These are phyloP conservation scores for Erigeron philadelphicus DNA, from an alignment of 140 eudicot genomes.

Conservation along the genomic window DNA sequence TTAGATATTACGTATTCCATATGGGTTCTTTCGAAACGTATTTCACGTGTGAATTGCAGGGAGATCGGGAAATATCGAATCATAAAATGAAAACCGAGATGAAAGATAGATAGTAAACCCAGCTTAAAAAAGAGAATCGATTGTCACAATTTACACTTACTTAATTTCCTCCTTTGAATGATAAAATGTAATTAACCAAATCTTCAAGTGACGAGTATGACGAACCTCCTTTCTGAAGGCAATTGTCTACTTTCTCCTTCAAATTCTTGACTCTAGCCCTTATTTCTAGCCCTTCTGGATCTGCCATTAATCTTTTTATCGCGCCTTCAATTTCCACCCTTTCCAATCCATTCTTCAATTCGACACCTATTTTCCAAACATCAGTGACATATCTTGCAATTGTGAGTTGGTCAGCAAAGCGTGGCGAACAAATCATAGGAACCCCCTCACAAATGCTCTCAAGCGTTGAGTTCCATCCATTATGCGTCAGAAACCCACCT, in stretches of 20 bases:
- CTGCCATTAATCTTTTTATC: slow-evolving; percentile 18
- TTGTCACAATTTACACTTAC: too few species aligned
- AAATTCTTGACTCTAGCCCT: slow-evolving; percentile 12
- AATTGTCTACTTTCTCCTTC: slow-evolving; percentile 2
- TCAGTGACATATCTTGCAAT: slow-evolving; percentile 26
- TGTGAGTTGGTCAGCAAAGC: slow-evolving; percentile 22
- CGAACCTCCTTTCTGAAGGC: slow-evolving; percentile 29
- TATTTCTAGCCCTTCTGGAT: slow-evolving; percentile 24
- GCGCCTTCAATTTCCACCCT: slow-evolving; percentile 23
- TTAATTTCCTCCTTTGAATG: neutral
- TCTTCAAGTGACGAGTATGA: slow-evolving; percentile 24
- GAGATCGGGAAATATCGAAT: too few species aligned
- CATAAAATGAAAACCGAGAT: too few species aligned
- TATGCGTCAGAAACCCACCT: slow-evolving; percentile 26
- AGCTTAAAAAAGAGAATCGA: too few species aligned
- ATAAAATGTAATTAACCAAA: slow-evolving; percentile 15
- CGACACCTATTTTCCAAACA: slow-evolving; percentile 33
- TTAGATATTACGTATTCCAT: too few species aligned
- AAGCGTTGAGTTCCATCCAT: slow-evolving; percentile 32
- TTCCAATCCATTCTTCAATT: slow-evolving; percentile 22
- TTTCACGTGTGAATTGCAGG: too few species aligned
- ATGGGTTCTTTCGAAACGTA: too few species aligned
- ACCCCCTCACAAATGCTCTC: slow-evolving; percentile 35
- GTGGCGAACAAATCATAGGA: slow-evolving; percentile 32
- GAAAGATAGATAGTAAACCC: too few species aligned